Base-by-base conservation (phyloP, 768 basidiomycete genomes). In the Kwoniella dejecticola region DNA sequence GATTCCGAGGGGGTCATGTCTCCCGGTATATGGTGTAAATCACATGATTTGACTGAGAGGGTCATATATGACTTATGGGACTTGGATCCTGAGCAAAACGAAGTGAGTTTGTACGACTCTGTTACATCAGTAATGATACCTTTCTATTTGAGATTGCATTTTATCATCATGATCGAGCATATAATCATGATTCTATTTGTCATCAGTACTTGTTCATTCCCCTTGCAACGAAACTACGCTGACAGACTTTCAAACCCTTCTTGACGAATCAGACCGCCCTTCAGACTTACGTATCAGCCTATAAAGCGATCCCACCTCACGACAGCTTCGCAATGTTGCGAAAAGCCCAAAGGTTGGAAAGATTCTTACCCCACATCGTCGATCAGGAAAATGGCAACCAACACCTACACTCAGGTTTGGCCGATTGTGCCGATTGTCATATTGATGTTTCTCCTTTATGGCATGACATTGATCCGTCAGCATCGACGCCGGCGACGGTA, bases 61-160 rank as follows among this genome's bases (percentile, higher is more conserved):
- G 83, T 85, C 60, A 84, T 93, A 46, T 88, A 89, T 71, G 89
- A 89, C 56, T 83, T 94, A 53, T 94, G 91, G 69, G 91, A 94
- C 72, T 85, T 85, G 23, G 89, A 93, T 63, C 76, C 76, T 67
- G 88, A 90, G 60, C 85, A 84, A 17, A 88, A 85, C 70, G 83
- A 93, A 85, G 94, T 93, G 68, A 68, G n/a, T 13, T 44, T 50
- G 21, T 33, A 24, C 36, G 7, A 13, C 26, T 21, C 52, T 26
- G 13, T 27, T n/a, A n/a, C n/a, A n/a, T n/a, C n/a, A n/a, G n/a
- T n/a, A n/a, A n/a, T n/a, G n/a, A 17, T 21, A 19, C 24, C 56
- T 42, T 42, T 42, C n/a, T n/a, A n/a, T n/a, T n/a, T n/a, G n/a
- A n/a, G n/a, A n/a, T n/a, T n/a, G n/a, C n/a, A n/a, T n/a, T n/a